Evolutionary conservation across 208 protist species (phyloP), one percentile per base, ranked within the genome.

Genomic region (Leishmania tropica): DNA sequence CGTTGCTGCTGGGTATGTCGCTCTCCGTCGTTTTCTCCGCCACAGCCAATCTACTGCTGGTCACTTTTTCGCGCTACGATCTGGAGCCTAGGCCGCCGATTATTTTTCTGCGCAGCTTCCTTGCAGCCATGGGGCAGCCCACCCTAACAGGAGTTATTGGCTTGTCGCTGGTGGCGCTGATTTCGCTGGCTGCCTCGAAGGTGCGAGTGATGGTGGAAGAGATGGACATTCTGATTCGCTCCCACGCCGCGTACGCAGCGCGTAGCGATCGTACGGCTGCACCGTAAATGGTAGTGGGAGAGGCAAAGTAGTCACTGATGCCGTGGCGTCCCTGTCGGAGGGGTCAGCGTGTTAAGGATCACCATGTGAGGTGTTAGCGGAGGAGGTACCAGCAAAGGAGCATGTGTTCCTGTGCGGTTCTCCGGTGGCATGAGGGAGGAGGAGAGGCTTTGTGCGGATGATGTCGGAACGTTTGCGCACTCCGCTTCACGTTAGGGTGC

Each of bases 71-170:
- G 28, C 77, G 78, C 37, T 81, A 80, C 75, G 72, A 75, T 28
- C 15, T 68, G 47, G 53, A 62, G 60, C 51, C 76, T n/a, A 76
- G 45, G n/a, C 67, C 79, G 15, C 64, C 84, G 28, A 74, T 89
- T 0, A 48, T 88, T 1, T 86, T 95, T 72, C 6, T 91, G 53
- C 83, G 85, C 48, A 83, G 81, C 48, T 72, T 90, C 28, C 79
- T 96, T 0, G 89, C 84, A 8, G 91, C 88, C 31, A 78, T 95
- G 58, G 87, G 85, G 13, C 90, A 96, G 80, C 93, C 91, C 13
- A 96, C 91, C 13, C 42, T 96, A 53, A 90, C 88, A 13, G 90
- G 93, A 45, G 86, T 96, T 37, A 80, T 79, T 7, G 76, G 90
- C 11, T 78, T 94, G 17, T 85, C 90, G 17, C 82, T 94, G 7